Evolutionary conservation across 805 yeast species (phyloP).

Genomic region (Tetrapisispora namnaoensis): DNA sequence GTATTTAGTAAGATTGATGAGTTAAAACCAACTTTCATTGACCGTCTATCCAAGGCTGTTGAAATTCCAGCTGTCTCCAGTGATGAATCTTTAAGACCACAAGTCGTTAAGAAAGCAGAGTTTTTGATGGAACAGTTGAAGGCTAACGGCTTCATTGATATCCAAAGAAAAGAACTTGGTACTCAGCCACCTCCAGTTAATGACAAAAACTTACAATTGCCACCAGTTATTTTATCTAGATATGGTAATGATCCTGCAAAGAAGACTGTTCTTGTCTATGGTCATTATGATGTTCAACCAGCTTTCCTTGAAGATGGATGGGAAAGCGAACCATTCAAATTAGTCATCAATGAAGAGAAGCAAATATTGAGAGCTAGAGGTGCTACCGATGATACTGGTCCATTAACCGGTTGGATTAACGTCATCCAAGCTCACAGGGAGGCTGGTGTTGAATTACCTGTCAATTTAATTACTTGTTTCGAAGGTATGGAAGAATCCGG

Average conservation of each 20-base stretch:
- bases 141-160: slow-evolving; percentile 68
- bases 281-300: slow-evolving; percentile 98
- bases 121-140: slow-evolving; percentile 64
- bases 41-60: slow-evolving; percentile 72
- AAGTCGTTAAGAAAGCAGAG: slow-evolving; percentile 83
- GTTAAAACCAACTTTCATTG: slow-evolving; percentile 64
- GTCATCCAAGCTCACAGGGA: slow-evolving; percentile 82
- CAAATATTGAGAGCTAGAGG: slow-evolving; percentile 84
- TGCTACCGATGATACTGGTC: slow-evolving; percentile 96
- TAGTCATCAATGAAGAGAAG: slow-evolving; percentile 53
- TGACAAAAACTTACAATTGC: slow-evolving; percentile 58
- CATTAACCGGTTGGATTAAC: slow-evolving; percentile 95
- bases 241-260: slow-evolving; percentile 73
- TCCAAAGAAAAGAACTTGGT: slow-evolving; percentile 76
- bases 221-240: slow-evolving; percentile 90
- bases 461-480: slow-evolving; percentile 82
- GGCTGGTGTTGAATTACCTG: slow-evolving; percentile 82
- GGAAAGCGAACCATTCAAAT: slow-evolving; percentile 81
- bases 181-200: slow-evolving; percentile 85
- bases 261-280: slow-evolving; percentile 86
- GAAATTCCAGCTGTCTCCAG: slow-evolving; percentile 91
- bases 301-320: slow-evolving; percentile 90
- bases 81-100: slow-evolving; percentile 79
- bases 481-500: slow-evolving; percentile 99
- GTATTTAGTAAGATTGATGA: slow-evolving; percentile 53